Conservation (phyloP, 176 grass and related monocot species). For the Triticum urartu region DNA sequence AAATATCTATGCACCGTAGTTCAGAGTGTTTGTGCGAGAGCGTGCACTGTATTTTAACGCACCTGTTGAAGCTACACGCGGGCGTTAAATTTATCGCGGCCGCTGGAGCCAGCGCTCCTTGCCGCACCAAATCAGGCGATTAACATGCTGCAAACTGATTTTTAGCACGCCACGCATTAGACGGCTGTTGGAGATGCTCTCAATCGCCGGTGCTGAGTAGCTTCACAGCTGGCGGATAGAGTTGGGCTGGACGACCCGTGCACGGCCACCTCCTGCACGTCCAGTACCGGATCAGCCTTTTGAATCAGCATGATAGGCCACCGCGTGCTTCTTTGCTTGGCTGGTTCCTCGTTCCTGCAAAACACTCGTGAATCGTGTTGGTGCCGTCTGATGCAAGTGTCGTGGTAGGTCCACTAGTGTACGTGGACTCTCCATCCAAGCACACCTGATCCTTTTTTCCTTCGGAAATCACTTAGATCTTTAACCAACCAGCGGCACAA, state of each 20-base stretch:
- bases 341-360: not conserved
- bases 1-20: no score
- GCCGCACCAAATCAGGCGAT: no score
- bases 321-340: not conserved
- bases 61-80: no score
- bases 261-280: not conserved
- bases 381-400: not conserved
- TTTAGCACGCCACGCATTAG: no score
- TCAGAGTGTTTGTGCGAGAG: no score
- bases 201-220: not conserved
- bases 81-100: no score
- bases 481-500: no score
- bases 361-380: not conserved
- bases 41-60: no score
- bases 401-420: not conserved
- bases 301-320: not conserved
- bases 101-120: no score
- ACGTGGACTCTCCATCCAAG: not conserved
- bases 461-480: no score
- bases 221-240: slow-evolving; percentile 31
- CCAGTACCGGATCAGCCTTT: not conserved
- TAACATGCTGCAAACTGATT: no score
- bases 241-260: not conserved
- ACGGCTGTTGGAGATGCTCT: no score
- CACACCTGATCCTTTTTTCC: not conserved